phyloP scores from a whole-genome alignment of 2,329 filamentous ascomycete species.

The Aspergillus sp. region DNA sequence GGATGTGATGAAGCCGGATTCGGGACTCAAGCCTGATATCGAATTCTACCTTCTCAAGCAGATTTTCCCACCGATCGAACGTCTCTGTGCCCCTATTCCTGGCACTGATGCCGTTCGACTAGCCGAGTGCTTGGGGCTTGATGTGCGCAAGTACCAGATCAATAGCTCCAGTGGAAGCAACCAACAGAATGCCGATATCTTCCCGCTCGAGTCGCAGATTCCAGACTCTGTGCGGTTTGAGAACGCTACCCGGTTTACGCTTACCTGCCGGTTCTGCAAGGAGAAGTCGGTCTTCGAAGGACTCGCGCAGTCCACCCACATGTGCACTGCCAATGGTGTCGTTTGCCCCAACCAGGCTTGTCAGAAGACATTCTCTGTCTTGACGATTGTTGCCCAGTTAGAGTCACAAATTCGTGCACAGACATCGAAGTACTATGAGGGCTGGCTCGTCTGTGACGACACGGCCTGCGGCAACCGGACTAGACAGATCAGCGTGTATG shows the following conservation, averaged over 20 bases:
- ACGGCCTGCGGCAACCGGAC: constrained; percentile 82
- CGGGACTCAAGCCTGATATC: constrained; percentile 79
- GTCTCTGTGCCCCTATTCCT: constrained; percentile 91
- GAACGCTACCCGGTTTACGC: constrained; percentile 71
- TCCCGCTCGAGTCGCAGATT: constrained; percentile 91
- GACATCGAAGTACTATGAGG: constrained; percentile 85
- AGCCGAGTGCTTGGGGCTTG: constrained; percentile 90
- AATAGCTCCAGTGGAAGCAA: constrained; percentile 58
- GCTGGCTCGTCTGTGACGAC: constrained; percentile 89
- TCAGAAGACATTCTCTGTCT: constrained; percentile 62
- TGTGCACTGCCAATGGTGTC: constrained; percentile 73
- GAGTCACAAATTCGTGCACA: constrained; percentile 79
- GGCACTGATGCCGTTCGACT: constrained; percentile 89
- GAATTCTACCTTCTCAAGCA: constrained; percentile 99
- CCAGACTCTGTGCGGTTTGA: constrained; percentile 88
- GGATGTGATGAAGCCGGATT: constrained; percentile 77
- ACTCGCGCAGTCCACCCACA: constrained; percentile 59
- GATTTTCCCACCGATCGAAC: constrained; percentile 95
- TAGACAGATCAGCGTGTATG: constrained; percentile 90
- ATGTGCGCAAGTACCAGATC: constrained; percentile 82
- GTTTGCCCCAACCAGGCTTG: constrained; percentile 68
- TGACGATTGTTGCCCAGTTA: constrained; percentile 81
- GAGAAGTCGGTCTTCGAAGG: constrained; percentile 74
- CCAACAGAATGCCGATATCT: constrained; percentile 68
- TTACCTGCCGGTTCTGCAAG: constrained; percentile 83